Conservation (phyloP, 2,329 filamentous ascomycete species). For the Penicillium sp. region DNA sequence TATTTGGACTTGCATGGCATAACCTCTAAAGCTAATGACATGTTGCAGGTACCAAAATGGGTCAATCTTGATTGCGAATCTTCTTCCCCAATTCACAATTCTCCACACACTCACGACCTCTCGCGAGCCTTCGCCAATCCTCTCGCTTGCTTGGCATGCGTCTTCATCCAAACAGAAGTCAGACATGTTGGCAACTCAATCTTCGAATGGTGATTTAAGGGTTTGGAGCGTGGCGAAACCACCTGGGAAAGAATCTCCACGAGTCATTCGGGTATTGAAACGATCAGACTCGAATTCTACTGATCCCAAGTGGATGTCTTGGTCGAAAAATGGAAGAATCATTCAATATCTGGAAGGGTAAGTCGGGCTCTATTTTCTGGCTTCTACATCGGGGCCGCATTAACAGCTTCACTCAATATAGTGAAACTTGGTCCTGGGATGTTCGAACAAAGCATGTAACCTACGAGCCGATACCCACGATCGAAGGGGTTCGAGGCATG, state of each 20-base stretch:
- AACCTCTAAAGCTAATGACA: constrained; percentile 3
- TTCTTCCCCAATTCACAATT: constrained; percentile 91
- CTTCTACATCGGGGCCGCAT: neutral
- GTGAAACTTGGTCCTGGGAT: constrained; percentile 93
- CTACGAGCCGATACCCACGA: constrained; percentile 80
- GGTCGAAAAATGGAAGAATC: constrained; percentile 97
- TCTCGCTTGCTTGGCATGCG: constrained; percentile 89
- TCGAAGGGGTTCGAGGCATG: constrained; percentile 76
- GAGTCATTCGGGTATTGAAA: constrained; percentile 84
- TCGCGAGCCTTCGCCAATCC: constrained; percentile 79
- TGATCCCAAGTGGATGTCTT: constrained; percentile 92
- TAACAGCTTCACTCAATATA: constrained; percentile 32
- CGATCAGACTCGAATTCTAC: constrained; percentile 69
- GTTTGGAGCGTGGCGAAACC: constrained; percentile 95
- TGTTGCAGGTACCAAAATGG: constrained; percentile 83
- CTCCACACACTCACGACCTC: constrained; percentile 87
- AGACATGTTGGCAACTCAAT: constrained; percentile 94
- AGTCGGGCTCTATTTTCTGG: constrained; percentile 40
- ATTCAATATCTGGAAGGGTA: constrained; percentile 90
- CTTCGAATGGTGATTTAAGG: constrained; percentile 82
- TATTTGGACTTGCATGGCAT: constrained; percentile 5
- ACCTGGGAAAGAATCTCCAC: constrained; percentile 70
- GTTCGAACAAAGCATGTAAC: constrained; percentile 97
- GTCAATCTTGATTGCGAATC: constrained; percentile 81
- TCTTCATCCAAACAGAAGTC: constrained; percentile 95